These are phyloP conservation scores for Glonium stellatum DNA, from an alignment of 495 filamentous ascomycete genomes.

Conservation along the genomic window DNA sequence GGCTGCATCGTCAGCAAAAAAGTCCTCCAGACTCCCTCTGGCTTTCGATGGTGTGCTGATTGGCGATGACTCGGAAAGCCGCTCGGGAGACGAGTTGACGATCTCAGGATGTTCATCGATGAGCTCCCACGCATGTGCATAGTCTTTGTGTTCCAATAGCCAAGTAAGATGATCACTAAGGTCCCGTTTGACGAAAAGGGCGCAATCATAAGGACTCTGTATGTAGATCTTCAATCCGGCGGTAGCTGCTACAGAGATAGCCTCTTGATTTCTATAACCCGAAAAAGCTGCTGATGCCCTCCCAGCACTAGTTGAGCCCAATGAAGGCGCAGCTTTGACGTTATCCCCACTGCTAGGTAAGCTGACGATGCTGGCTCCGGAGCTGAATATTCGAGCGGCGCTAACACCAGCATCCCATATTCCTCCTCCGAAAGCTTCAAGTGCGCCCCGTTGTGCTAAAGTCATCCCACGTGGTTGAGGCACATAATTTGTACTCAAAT, in stretches of 20 bases:
- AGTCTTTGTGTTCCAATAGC: constrained; percentile 70
- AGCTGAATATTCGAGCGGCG: constrained; percentile 76
- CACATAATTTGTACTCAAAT: constrained; percentile 74
- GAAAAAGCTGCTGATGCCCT: constrained; percentile 19
- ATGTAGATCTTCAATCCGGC: constrained; percentile 89
- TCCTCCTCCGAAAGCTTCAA: constrained; percentile 60
- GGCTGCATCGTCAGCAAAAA: constrained; percentile 66
- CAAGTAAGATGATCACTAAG: constrained; percentile 75
- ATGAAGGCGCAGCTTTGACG: constrained; percentile 40
- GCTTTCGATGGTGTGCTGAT: constrained; percentile 46
- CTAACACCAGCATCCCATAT: constrained; percentile 78
- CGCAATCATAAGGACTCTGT: constrained; percentile 91
- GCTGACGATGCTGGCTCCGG: constrained; percentile 73
- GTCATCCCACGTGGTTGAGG: constrained; percentile 53
- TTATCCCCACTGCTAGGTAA: constrained; percentile 38
- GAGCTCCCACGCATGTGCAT: constrained; percentile 80
- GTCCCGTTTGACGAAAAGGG: constrained; percentile 79
- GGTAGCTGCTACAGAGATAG: constrained; percentile 38
- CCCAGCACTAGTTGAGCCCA: constrained; percentile 43
- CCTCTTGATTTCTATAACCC: constrained; percentile 22
- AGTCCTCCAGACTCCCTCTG: constrained; percentile 59
- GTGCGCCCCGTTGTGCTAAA: constrained; percentile 55
- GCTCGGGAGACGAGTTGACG: constrained; percentile 39
- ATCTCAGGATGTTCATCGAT: constrained; percentile 79
- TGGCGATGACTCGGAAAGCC: constrained; percentile 34